Base-by-base conservation (phyloP, 768 basidiomycete species). In the Pulveroboletus sp. region DNA sequence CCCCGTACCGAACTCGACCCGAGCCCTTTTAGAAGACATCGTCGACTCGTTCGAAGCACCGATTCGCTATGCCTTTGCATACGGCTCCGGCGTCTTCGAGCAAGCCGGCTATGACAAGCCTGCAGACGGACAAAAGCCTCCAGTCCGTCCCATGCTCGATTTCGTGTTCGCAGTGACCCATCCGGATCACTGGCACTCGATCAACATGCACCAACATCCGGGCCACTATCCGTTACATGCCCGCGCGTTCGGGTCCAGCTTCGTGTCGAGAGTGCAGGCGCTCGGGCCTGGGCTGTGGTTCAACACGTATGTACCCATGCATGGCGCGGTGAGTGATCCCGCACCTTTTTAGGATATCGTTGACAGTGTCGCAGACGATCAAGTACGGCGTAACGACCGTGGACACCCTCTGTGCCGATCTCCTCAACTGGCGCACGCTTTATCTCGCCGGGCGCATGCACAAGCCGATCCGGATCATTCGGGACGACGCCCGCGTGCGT, bases 381-480 rank as follows among this genome's bases (percentile, higher is more conserved):
- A 99, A 99, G 72, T 99, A 99, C 65, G 96, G 96, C 13, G 84
- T 96, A 23, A 94, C 94, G 29, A 92, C 92, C 0, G 80, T 95
- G 9, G 90, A 94, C 60, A 85, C 83, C 51, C 79, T 99, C 24
- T 93, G 89, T 58, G 79, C 84, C 1, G 96, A 99, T 63, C 74
- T 98, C 23, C 77, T 94, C 45, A 89, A 92, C 62, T 99, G 96
- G 96, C 79, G 84, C 36, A 80, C 92, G 20, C 78, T 98, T 4
- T 99, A 99, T 68, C 82, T 95, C 34, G 89, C 93, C 0, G 96
- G 96, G 0, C 80, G 96, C 29, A 92, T 97, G 83, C 96, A 98
- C 71, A 99, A 99, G 69, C 96, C 96, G 1, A 80, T 94, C 41
- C 82, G 90, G 43, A 94, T 95, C 61, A 87, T 96, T 69, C 84